phyloP scores from a whole-genome alignment of 768 basidiomycete genomes.

The Naganishia onofrii region DNA sequence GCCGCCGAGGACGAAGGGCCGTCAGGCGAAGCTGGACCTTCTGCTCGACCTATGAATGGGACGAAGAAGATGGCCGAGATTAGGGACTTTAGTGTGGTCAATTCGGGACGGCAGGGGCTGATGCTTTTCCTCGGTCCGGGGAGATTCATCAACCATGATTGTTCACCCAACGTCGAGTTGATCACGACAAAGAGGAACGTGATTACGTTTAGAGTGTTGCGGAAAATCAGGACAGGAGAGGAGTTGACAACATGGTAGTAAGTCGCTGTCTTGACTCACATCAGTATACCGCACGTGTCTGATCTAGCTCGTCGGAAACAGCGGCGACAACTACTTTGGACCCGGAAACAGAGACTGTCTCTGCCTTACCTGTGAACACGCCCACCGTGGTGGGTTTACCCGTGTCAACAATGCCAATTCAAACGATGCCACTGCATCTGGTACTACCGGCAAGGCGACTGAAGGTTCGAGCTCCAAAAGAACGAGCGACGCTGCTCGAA shows the following conservation, averaged over 20 bases:
- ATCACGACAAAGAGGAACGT: slow-evolving; percentile 39
- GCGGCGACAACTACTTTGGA: slow-evolving; percentile 24
- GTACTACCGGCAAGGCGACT: not conserved
- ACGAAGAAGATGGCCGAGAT: slow-evolving; percentile 18
- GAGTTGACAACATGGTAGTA: slow-evolving; percentile 49
- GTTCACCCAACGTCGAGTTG: slow-evolving; percentile 48
- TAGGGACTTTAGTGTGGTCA: slow-evolving; percentile 49
- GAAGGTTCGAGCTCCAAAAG: not conserved
- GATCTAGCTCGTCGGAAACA: not conserved
- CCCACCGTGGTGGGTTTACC: slow-evolving; percentile 7
- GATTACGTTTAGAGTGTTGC: slow-evolving; percentile 46
- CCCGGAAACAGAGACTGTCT: slow-evolving; percentile 23
- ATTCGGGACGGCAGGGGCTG: slow-evolving; percentile 41
- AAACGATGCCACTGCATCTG: not conserved
- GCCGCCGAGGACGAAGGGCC: not conserved
- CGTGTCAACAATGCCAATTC: not conserved
- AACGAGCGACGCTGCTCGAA: not conserved
- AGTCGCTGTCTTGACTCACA: slow-evolving; percentile 26
- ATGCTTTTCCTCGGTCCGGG: slow-evolving; percentile 50
- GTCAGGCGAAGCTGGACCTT: not conserved
- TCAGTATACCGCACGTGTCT: not conserved
- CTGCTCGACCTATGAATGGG: not conserved
- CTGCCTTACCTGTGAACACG: slow-evolving; percentile 26
- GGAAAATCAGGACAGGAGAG: slow-evolving; percentile 44
- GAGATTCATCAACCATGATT: slow-evolving; percentile 51